phyloP scores from a whole-genome alignment of 257 asterid genomes.

The Prunella vulgaris region DNA sequence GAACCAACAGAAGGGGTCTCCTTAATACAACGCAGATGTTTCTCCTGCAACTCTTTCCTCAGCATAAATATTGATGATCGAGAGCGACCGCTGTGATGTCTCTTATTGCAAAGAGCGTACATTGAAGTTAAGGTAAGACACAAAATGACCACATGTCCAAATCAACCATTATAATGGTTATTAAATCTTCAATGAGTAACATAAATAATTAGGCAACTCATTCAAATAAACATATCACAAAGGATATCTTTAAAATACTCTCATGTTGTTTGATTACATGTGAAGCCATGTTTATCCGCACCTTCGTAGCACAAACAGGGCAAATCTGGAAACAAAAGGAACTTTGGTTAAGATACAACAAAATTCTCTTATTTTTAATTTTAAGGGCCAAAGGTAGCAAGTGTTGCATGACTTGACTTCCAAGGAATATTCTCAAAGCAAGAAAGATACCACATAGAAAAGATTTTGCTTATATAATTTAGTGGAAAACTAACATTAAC shows the following conservation, averaged over 20 bases:
- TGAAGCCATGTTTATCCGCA: constrained; percentile 76
- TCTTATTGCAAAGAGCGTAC: constrained; percentile 70
- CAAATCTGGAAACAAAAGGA: constrained; percentile 61
- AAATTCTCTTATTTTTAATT: background rate
- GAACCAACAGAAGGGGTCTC: constrained; percentile 44
- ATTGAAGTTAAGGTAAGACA: constrained; percentile 44
- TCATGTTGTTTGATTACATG: constrained; percentile 82
- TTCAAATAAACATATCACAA: constrained; percentile 8
- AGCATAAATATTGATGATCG: constrained; percentile 47
- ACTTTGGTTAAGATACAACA: constrained; percentile 15
- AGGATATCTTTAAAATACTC: constrained; percentile 86
- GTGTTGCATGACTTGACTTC: background rate
- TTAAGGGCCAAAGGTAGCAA: background rate
- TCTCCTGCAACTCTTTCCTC: constrained; percentile 68
- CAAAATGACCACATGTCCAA: constrained; percentile 15
- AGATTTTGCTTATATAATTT: background rate
- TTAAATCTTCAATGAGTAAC: background rate
- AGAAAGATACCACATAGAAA: constrained; percentile 1
- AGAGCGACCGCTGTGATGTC: constrained; percentile 40
- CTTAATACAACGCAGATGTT: constrained; percentile 41
- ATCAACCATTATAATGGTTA: background rate
- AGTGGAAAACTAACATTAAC: background rate
- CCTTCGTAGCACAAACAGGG: constrained; percentile 73
- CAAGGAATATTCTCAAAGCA: background rate
- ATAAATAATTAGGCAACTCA: background rate